Conservation (phyloP, 2,329 filamentous ascomycete species). For the Curvularia eragrostidis region DNA sequence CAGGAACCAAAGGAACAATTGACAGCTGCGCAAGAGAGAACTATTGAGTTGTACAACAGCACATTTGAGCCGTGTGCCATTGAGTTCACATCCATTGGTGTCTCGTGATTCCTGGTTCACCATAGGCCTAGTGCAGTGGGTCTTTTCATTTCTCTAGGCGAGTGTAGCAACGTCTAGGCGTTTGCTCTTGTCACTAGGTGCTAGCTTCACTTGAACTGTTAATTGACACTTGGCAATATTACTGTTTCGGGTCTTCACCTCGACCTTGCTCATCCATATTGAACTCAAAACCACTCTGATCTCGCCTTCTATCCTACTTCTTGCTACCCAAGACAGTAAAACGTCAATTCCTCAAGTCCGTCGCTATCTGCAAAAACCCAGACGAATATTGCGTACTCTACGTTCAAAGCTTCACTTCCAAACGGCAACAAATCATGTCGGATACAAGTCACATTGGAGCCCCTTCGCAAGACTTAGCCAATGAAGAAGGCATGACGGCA, state of each 20-base stretch:
- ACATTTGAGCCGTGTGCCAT: not conserved
- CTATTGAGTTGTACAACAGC: no score
- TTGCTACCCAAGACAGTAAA: not conserved
- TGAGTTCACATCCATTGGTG: not conserved
- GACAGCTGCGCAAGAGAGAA: no score
- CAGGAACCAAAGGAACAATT: no score
- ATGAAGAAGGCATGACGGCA: not conserved
- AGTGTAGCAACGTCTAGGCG: not conserved
- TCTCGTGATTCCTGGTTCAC: not conserved
- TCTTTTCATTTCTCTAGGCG: not conserved
- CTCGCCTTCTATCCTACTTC: not conserved
- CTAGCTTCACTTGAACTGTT: slow-evolving; percentile 2
- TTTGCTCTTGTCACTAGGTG: not conserved
- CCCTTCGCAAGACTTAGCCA: not conserved
- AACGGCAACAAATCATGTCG: slow-evolving; percentile 6
- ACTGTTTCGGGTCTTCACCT: not conserved
- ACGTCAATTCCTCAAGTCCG: not conserved
- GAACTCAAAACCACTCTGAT: not conserved
- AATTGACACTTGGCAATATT: not conserved
- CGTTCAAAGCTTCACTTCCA: not conserved
- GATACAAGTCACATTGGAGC: not conserved
- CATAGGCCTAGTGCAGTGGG: no score
- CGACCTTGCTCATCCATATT: not conserved
- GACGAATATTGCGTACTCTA: not conserved
- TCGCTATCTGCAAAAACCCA: not conserved